A percentile compares a stretch with the other conserved stretches of the same genome.
Conservation (phyloP, 1,284 basidiomycete genomes). For the Ustilago curta region DNA sequence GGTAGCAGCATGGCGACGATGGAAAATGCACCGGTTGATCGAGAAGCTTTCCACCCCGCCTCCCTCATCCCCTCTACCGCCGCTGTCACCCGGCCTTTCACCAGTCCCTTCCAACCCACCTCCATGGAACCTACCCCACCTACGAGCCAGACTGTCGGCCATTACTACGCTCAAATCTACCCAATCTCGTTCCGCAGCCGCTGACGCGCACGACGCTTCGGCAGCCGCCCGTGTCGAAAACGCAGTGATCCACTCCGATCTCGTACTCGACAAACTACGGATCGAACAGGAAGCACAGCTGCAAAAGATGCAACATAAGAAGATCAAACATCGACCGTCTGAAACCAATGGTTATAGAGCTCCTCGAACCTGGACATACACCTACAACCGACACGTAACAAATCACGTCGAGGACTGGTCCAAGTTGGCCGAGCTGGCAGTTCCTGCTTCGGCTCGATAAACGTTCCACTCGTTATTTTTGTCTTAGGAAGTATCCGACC, state of each 20-base stretch:
- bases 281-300: neutral
- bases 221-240: slow-evolving; percentile 14
- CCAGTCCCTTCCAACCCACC: neutral
- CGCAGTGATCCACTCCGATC: slow-evolving; percentile 7
- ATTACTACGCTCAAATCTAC: slow-evolving; percentile 4
- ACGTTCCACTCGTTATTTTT: too few species aligned
- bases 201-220: neutral
- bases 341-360: neutral
- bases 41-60: slow-evolving; percentile 7
- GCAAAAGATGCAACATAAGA: neutral
- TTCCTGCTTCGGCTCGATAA: too few species aligned
- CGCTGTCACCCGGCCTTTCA: neutral
- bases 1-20: slow-evolving; percentile 6
- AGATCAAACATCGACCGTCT: neutral
- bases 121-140: slow-evolving; percentile 2
- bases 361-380: neutral
- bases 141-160: slow-evolving; percentile 12
- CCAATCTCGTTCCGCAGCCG: neutral
- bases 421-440: neutral
- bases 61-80: neutral
- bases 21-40: slow-evolving; percentile 17
- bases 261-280: neutral
- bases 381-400: neutral
- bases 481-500: too few species aligned
- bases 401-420: neutral